phyloP scores from a whole-genome alignment of 768 basidiomycete species.

The Tricholoma saponaceum region DNA sequence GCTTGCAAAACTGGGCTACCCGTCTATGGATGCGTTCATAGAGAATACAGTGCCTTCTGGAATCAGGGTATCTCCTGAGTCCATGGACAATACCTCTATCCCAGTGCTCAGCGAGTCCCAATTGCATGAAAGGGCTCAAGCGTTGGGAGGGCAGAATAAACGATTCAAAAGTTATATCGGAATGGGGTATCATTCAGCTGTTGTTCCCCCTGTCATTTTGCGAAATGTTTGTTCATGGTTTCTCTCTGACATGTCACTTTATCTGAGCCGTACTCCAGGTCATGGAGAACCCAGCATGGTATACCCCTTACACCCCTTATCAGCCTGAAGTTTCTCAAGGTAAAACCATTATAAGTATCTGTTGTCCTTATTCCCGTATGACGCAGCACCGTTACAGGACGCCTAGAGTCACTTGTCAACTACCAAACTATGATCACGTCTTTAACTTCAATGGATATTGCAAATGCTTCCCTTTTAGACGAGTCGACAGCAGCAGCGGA shows the following conservation, averaged over 20 bases:
- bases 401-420: slow-evolving; percentile 94
- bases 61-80: slow-evolving; percentile 64
- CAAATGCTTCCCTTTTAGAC: slow-evolving; percentile 93
- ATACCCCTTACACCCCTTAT: slow-evolving; percentile 94
- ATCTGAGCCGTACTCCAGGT: slow-evolving; percentile 38
- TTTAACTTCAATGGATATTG: slow-evolving; percentile 90
- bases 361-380: background rate
- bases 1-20: slow-evolving; percentile 81
- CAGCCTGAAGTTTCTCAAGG: slow-evolving; percentile 99
- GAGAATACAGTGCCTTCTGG: slow-evolving; percentile 74
- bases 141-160: slow-evolving; percentile 76
- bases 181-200: slow-evolving; percentile 95
- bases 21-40: slow-evolving; percentile 87
- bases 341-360: slow-evolving; percentile 19
- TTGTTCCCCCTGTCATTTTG: slow-evolving; percentile 92
- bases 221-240: slow-evolving; percentile 63
- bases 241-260: background rate
- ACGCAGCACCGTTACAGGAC: slow-evolving; percentile 48
- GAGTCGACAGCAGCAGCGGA: slow-evolving; percentile 95
- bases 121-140: slow-evolving; percentile 68
- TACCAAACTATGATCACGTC: slow-evolving; percentile 97
- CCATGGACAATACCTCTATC: slow-evolving; percentile 66
- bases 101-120: slow-evolving; percentile 83
- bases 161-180: slow-evolving; percentile 92
- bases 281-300: slow-evolving; percentile 97